Percentiles rank a stretch among this genome's conserved stretches.
Conservation (phyloP, 352 stramenopile species). For the Pythium oligandrum region DNA sequence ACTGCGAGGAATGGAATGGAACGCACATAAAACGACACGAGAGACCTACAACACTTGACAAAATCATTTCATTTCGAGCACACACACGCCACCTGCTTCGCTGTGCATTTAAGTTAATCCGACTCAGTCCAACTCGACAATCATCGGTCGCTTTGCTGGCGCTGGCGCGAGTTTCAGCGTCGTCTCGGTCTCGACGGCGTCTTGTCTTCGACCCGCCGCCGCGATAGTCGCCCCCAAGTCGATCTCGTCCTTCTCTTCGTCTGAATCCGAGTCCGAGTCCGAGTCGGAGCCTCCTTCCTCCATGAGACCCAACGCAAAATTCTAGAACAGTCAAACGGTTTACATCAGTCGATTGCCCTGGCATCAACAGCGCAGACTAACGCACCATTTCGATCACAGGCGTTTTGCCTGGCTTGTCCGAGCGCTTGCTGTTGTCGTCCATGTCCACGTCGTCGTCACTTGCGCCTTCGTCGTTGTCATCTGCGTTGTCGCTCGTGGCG, state of each 20-base stretch:
- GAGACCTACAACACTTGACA: no score
- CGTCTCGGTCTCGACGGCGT: constrained; percentile 6
- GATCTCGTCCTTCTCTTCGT: constrained; percentile 13
- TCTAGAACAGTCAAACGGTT: constrained; percentile 21
- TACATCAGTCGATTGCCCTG: background rate
- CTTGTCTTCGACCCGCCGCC: background rate
- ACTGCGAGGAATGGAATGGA: no score
- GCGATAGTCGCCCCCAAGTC: constrained; percentile 26
- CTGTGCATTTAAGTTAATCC: no score
- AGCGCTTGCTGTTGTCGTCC: constrained; percentile 14
- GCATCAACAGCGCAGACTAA: background rate
- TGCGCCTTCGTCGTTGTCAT: constrained; percentile 17
- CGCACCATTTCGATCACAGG: constrained; percentile 76
- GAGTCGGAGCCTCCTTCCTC: constrained; percentile 29
- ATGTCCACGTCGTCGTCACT: constrained; percentile 8
- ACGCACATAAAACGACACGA: no score
- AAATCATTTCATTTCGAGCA: no score
- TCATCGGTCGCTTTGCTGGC: constrained; percentile 2
- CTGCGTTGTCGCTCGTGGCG: constrained; percentile 7
- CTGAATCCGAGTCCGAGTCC: constrained; percentile 24
- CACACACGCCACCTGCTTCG: no score
- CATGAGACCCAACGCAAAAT: constrained; percentile 74
- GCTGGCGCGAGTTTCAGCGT: background rate
- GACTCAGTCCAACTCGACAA: constrained; percentile 2
- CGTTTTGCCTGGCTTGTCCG: constrained; percentile 20